A percentile compares a stretch with the other conserved stretches of the same genome.
phyloP scores from a whole-genome alignment of 257 asterid genomes.

The Penstemon barbatus region DNA sequence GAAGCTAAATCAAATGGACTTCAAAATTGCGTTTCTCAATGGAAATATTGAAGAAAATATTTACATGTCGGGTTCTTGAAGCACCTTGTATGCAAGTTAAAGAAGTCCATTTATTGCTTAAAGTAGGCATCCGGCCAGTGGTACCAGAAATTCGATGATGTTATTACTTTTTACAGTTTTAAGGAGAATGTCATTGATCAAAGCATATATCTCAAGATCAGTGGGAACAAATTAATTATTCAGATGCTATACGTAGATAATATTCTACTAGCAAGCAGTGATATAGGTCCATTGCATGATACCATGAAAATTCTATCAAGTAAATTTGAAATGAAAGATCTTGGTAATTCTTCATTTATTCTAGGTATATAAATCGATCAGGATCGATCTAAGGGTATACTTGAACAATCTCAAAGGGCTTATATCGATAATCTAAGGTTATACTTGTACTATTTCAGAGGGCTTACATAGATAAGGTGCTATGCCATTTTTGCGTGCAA shows the following conservation, averaged over 20 bases:
- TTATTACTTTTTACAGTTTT: conserved; percentile 12
- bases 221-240: conserved; percentile 12
- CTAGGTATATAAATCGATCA: too few relatives aligned
- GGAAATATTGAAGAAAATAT: not conserved
- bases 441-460: too few relatives aligned
- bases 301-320: too few relatives aligned
- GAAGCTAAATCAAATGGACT: conserved; percentile 24
- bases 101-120: conserved; percentile 19
- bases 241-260: too few relatives aligned
- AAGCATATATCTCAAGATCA: conserved; percentile 7
- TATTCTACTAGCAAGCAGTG: too few relatives aligned
- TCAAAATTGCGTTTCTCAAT: conserved; percentile 21
- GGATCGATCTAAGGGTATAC: too few relatives aligned
- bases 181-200: conserved; percentile 11
- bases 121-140: conserved; percentile 13
- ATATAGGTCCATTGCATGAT: too few relatives aligned
- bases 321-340: too few relatives aligned
- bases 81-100: conserved; percentile 9
- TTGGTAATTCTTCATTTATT: too few relatives aligned
- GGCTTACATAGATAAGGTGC: too few relatives aligned
- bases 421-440: too few relatives aligned
- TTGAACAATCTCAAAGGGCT: too few relatives aligned
- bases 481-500: not conserved
- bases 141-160: conserved; percentile 19
- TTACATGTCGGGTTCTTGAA: conserved; percentile 9